A percentile compares a stretch with the other conserved stretches of the same genome.
These are phyloP conservation scores for Pseudonitzschia pungens DNA, from an alignment of 108 stramenopile species.

Conservation along the genomic window DNA sequence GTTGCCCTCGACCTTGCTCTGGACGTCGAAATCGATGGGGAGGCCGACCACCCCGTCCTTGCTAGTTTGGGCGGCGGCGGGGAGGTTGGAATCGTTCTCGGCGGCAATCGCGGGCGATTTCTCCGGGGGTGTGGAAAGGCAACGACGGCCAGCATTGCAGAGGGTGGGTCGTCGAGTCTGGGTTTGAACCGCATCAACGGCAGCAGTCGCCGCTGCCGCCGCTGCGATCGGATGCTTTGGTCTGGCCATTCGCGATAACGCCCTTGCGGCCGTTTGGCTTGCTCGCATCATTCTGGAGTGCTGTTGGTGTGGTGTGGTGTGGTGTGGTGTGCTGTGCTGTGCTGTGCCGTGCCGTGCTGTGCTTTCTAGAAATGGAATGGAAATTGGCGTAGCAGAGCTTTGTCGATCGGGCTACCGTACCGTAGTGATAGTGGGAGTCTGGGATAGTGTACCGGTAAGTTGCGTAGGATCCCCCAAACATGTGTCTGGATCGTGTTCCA, in stretches of 20 bases:
- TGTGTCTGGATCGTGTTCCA: too few species aligned
- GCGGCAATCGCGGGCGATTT: background rate
- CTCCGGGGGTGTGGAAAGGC: background rate
- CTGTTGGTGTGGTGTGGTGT: too few species aligned
- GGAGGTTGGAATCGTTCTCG: background rate
- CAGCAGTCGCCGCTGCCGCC: background rate
- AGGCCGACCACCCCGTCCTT: conserved; percentile 72
- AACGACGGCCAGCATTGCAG: background rate
- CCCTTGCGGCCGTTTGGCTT: background rate
- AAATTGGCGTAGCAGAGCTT: too few species aligned
- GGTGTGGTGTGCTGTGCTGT: too few species aligned
- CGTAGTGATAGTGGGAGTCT: too few species aligned
- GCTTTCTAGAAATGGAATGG: too few species aligned
- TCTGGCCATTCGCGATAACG: background rate
- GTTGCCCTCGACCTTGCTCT: conserved; percentile 75
- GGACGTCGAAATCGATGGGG: conserved; percentile 87
- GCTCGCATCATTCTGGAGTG: background rate
- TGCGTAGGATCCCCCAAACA: too few species aligned
- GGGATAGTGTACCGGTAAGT: too few species aligned
- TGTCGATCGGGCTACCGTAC: too few species aligned
- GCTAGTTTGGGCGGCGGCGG: conserved; percentile 40
- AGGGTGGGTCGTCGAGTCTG: background rate
- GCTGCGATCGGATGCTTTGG: background rate
- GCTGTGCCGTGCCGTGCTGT: too few species aligned
- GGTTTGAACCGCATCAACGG: background rate